Base-by-base conservation (phyloP, 345 rosid genomes). In the Lumnitzera racemosa region DNA sequence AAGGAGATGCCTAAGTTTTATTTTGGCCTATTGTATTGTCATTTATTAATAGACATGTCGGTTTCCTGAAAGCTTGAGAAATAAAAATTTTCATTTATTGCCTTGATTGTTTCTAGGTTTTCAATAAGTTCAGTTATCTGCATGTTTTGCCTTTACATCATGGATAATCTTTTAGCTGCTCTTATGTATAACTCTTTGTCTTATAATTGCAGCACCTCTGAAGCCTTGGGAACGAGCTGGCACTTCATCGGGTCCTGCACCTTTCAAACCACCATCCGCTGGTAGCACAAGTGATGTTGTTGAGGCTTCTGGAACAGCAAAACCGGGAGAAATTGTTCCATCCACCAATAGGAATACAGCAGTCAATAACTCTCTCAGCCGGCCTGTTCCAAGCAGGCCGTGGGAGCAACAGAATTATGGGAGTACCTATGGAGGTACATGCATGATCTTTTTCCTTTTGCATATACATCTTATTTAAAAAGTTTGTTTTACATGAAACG, bases 161-260 rank as follows among this genome's bases (percentile, higher is more conserved):
- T 49, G 41, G 43, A 27, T 52, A 11, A 48, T 10, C 46, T 53
- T 24, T 16, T 29, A 13, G 15, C 36, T 9, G 24, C 23, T 15
- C 31, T 24, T 47, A 13, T 55, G 50, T 67, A 54, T 15, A 17
- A 25, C 12, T 29, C 48, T 7, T 46, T 27, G 31, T 51, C 25
- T 17, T 61, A 64, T 49, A 59, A 57, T 56, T 62, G 74, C 76
- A 76, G 95, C 76, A 62, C 97, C 96, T 6, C 64, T 71, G n/a
- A 94, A 94, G 68, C 97, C 99, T n/a, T 88, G 96, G 97, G 97
- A 94, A 64, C 87, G 78, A 78, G 75, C 86, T n/a, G 90, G 82
- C 58, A 65, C 78, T 27, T 74, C 88, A 0, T 70, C 92, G 8
- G 95, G 97, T 57, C 80, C 97, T 58, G 70, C 83, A 2, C 99